Conservation (phyloP, 1,139 yeast species). For the Scheffersomyces quercinus region DNA sequence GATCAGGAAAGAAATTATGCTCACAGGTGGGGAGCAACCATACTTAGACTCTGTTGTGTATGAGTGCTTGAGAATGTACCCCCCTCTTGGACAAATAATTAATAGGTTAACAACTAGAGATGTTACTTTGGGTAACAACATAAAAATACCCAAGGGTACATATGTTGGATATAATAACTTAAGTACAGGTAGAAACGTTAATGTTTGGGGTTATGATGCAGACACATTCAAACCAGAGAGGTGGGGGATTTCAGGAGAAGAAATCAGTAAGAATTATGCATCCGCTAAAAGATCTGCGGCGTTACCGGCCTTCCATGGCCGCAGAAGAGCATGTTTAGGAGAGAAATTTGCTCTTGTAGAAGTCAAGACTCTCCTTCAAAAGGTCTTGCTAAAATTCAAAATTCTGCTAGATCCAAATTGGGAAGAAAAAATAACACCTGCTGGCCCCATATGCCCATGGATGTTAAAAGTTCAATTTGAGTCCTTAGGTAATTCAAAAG, state of each 20-base stretch:
- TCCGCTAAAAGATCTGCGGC: slow-evolving; percentile 44
- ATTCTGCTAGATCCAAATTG: slow-evolving; percentile 43
- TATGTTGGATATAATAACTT: slow-evolving; percentile 61
- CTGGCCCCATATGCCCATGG: slow-evolving; percentile 23
- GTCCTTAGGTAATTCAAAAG: not conserved
- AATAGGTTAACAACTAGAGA: slow-evolving; percentile 47
- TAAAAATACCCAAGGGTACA: slow-evolving; percentile 52
- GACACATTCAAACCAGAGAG: slow-evolving; percentile 52
- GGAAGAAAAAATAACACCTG: slow-evolving; percentile 54
- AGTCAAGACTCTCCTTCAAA: slow-evolving; percentile 37
- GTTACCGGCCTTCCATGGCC: slow-evolving; percentile 61
- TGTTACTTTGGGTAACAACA: slow-evolving; percentile 39
- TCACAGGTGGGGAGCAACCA: slow-evolving; percentile 12
- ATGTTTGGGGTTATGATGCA: slow-evolving; percentile 53
- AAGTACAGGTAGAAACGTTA: slow-evolving; percentile 53
- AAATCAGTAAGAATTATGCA: slow-evolving; percentile 39
- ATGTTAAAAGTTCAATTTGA: slow-evolving; percentile 5
- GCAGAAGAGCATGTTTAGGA: slow-evolving; percentile 62
- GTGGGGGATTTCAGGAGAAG: slow-evolving; percentile 50
- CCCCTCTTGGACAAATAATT: slow-evolving; percentile 61
- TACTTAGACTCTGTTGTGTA: slow-evolving; percentile 36
- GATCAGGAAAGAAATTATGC: slow-evolving; percentile 30
- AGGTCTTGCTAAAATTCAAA: slow-evolving; percentile 34
- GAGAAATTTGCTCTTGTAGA: slow-evolving; percentile 58
- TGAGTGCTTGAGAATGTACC: slow-evolving; percentile 55